Conservation (phyloP, 805 yeast species). For the Wickerhamiella sergipiensis region DNA sequence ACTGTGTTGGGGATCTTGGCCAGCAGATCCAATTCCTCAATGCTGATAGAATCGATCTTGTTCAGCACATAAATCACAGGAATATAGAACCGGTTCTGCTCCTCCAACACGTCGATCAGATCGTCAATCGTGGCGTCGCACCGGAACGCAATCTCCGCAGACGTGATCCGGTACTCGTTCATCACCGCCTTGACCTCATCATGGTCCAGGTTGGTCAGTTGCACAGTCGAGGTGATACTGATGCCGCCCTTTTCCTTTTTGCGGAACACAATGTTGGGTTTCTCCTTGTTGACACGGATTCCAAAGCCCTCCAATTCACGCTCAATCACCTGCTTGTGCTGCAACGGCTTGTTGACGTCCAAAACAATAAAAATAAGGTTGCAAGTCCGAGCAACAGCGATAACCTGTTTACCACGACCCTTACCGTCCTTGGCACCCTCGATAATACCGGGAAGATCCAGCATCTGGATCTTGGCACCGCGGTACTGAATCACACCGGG, state of each 20-base stretch:
- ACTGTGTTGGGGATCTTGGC: constrained; percentile 94
- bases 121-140: constrained; percentile 98
- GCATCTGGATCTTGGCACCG: constrained; percentile 97
- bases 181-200: constrained; percentile 94
- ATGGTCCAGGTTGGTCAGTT: constrained; percentile 76
- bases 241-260: constrained; percentile 95
- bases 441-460: constrained; percentile 93
- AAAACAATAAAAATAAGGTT: constrained; percentile 83
- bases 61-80: constrained; percentile 92
- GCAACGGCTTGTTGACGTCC: constrained; percentile 92
- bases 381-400: constrained; percentile 98
- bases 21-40: constrained; percentile 81
- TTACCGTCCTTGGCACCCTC: constrained; percentile 97
- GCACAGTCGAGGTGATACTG: constrained; percentile 84
- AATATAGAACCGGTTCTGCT: constrained; percentile 77
- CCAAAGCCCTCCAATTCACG: constrained; percentile 96
- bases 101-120: constrained; percentile 85
- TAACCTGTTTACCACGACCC: constrained; percentile 97
- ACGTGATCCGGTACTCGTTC: constrained; percentile 86
- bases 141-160: constrained; percentile 91
- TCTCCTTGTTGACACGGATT: constrained; percentile 77
- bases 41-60: constrained; percentile 88
- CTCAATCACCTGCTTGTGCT: constrained; percentile 87
- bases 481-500: constrained; percentile 93
- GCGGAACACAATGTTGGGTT: constrained; percentile 84